Base-by-base conservation (phyloP, 768 basidiomycete species). In the Lentinula guzmanii region DNA sequence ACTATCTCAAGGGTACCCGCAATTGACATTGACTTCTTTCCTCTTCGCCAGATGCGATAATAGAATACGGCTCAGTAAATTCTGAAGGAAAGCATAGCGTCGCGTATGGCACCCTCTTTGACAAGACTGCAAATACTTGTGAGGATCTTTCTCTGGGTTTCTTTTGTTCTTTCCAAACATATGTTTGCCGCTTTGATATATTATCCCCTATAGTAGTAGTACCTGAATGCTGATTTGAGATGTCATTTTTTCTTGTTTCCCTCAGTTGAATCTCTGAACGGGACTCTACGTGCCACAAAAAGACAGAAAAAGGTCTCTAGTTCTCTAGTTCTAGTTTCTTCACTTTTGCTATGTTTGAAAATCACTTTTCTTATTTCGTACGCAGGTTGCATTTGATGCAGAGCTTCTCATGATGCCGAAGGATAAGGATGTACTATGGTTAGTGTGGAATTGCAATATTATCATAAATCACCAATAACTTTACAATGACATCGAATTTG, bases 341-440 rank as follows among this genome's bases (percentile, higher is more conserved):
- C 24, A 24, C 24, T 24, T 24, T 24, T 1, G 24, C 24, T 24
- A 24, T 24, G 24, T 24, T 24, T 24, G 37, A 37, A 11, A 37
- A 11, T 37, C 37, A 37, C 24, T 10, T 15, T 0, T 34, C 18
- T 31, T 52, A 10, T 24, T 31, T 16, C 5, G 5, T 60, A 1
- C 60, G 2, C 62, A 81, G 79, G 78, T 79, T 18, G 63, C 74
- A 2, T 81, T 80, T 63, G 71, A 77, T 45, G 77, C 72, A 15
- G 80, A 82, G 65, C 70, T 82, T 9, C 62, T 82, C 60, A 79
- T 82, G 77, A 80, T 80, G 77, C 80, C 79, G 35, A 77, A 70
- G 64, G 79, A 80, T 65, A 79, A 80, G 64, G 78, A 79, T 60
- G 78, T 79, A 4, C 74, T n/a, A n/a, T n/a, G n/a, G n/a, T n/a